Evolutionary conservation across 176 grass and related monocot genomes (phyloP).

Genomic region (Carex cristatella): DNA sequence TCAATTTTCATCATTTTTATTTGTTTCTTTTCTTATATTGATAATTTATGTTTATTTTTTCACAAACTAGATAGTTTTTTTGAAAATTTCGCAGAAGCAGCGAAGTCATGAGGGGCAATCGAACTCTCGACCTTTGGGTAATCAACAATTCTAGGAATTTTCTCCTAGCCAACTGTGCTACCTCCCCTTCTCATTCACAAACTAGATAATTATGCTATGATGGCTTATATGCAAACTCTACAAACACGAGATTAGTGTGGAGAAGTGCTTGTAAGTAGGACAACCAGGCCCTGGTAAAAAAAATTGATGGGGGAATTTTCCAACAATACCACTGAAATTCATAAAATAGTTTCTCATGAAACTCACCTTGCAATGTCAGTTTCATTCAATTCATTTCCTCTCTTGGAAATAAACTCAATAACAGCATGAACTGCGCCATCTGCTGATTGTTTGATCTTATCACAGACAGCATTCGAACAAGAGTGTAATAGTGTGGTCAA

Average conservation of each 20-base stretch:
- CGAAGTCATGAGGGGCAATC: too few relatives aligned
- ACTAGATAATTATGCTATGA: background rate
- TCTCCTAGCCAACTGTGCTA: too few relatives aligned
- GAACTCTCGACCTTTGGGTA: too few relatives aligned
- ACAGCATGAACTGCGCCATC: constrained; percentile 92
- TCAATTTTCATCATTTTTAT: background rate
- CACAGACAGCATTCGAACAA: constrained; percentile 70
- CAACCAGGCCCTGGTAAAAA: background rate
- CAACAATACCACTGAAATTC: constrained; percentile 9
- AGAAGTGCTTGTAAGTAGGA: background rate
- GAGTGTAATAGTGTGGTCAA: constrained; percentile 71
- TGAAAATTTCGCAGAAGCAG: too few relatives aligned
- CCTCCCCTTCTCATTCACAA: background rate
- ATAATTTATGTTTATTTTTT: background rate
- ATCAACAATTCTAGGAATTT: too few relatives aligned
- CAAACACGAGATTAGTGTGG: background rate
- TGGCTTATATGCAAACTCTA: background rate
- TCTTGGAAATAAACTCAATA: constrained; percentile 73
- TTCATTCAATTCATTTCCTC: constrained; percentile 92
- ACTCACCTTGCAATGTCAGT: constrained; percentile 76
- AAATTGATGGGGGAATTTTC: background rate
- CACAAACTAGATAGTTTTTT: background rate
- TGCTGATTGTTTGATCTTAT: constrained; percentile 95
- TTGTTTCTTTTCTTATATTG: background rate
- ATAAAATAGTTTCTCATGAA: constrained; percentile 11